Evolutionary conservation across 768 basidiomycete genomes (phyloP).

Genomic region (Basidioascus undulatus): DNA sequence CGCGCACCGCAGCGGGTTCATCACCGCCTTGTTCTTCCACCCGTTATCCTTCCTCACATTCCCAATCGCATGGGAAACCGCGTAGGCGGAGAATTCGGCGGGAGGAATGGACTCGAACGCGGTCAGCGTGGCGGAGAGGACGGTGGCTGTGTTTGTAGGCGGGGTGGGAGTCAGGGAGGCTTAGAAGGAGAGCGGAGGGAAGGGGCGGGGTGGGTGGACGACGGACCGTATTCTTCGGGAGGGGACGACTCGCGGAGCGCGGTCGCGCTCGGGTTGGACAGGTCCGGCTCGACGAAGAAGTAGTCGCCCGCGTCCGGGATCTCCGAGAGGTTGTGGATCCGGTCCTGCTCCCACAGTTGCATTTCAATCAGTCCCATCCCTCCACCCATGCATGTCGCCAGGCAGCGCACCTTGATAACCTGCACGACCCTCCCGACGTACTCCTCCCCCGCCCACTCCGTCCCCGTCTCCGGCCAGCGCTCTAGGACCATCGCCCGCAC

Average conservation of each 20-base stretch:
- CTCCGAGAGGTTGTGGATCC: slow-evolving; percentile 44
- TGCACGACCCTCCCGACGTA: slow-evolving; percentile 42
- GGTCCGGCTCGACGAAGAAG: slow-evolving; percentile 51
- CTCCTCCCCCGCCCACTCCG: slow-evolving; percentile 20
- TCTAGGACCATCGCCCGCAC: slow-evolving; percentile 40
- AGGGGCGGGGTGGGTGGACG: slow-evolving; percentile 3
- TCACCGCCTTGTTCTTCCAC: slow-evolving; percentile 27
- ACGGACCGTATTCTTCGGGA: slow-evolving; percentile 26
- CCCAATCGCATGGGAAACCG: background rate
- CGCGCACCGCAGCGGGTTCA: slow-evolving; percentile 50
- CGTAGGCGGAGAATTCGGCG: background rate
- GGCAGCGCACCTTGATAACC: slow-evolving; percentile 30
- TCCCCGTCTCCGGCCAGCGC: background rate
- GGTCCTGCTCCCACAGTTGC: too few relatives aligned
- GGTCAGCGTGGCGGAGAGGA: slow-evolving; percentile 9
- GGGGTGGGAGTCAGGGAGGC: background rate
- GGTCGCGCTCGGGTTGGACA: slow-evolving; percentile 29
- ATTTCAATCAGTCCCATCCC: too few relatives aligned
- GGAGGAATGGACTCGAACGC: slow-evolving; percentile 14
- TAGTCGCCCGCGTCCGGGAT: slow-evolving; percentile 43
- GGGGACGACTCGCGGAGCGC: slow-evolving; percentile 27
- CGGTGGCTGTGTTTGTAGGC: slow-evolving; percentile 2
- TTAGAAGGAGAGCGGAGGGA: slow-evolving; percentile 4
- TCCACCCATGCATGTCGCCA: background rate
- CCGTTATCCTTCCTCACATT: background rate